A percentile compares a stretch with the other conserved stretches of the same genome.
These are phyloP conservation scores for Rosa lucieae DNA, from an alignment of 306 rosid species.

Conservation along the genomic window DNA sequence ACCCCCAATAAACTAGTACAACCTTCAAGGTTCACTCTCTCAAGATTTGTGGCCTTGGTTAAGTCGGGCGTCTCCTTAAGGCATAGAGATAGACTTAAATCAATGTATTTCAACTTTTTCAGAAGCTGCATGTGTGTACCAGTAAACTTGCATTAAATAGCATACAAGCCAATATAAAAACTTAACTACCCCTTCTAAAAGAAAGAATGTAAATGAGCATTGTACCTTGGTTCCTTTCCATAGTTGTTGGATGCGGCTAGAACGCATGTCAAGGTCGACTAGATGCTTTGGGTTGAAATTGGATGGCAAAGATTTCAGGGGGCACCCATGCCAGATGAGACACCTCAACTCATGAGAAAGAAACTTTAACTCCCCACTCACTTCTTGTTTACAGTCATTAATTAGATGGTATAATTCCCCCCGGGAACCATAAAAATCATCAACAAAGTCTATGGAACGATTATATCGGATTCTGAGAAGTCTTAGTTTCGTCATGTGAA, in stretches of 20 bases:
- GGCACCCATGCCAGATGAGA: too few species aligned
- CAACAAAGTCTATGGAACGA: background rate
- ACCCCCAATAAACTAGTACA: slow-evolving; percentile 7
- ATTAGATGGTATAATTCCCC: background rate
- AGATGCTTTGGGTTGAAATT: too few species aligned
- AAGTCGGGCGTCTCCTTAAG: slow-evolving; percentile 18
- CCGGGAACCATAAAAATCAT: background rate
- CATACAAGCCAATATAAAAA: background rate
- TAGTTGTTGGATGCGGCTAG: too few species aligned
- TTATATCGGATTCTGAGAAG: background rate
- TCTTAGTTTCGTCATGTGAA: slow-evolving; percentile 21
- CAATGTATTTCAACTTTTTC: background rate
- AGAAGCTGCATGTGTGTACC: slow-evolving; percentile 12
- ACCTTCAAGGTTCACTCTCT: background rate
- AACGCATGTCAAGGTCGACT: too few species aligned
- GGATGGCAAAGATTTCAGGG: too few species aligned
- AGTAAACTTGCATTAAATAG: background rate
- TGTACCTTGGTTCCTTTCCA: background rate
- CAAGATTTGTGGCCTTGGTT: slow-evolving; percentile 12
- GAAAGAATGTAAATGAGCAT: background rate
- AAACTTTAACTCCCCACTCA: background rate
- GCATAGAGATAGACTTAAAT: background rate
- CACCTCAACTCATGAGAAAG: too few species aligned
- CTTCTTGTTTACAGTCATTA: background rate
- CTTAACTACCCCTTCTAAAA: too few species aligned